Evolutionary conservation across 495 filamentous ascomycete genomes (phyloP).

Genomic region (Podospora pseudopauciseta): DNA sequence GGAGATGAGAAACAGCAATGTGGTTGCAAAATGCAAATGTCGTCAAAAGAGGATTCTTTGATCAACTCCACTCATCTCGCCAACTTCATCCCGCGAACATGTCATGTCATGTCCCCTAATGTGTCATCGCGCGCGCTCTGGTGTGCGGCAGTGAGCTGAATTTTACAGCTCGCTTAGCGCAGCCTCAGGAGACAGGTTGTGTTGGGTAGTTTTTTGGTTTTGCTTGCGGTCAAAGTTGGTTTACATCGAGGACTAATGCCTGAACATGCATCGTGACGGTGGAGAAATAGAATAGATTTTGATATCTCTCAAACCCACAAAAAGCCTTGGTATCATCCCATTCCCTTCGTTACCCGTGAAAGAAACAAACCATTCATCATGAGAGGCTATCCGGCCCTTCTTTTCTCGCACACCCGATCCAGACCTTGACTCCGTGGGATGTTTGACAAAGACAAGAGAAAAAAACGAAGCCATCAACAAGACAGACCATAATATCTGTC

Average conservation of each 20-base stretch:
- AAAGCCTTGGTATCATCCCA: conserved; percentile 12
- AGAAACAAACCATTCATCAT: conserved; percentile 2
- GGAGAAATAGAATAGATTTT: not conserved
- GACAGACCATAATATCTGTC: not conserved
- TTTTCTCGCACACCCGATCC: not conserved
- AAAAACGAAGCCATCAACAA: not conserved
- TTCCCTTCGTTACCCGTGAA: not conserved
- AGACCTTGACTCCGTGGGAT: not conserved
- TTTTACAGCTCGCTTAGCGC: not conserved
- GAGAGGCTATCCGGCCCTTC: not conserved
- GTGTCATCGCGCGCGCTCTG: not conserved
- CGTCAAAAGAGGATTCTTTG: not conserved
- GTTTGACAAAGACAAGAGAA: not conserved
- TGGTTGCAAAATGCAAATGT: not conserved
- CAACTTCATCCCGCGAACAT: not conserved
- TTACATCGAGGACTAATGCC: not conserved
- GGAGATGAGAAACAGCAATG: not conserved
- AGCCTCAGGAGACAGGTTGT: not conserved
- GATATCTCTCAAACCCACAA: not conserved
- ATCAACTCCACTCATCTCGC: not conserved
- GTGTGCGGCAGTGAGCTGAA: not conserved
- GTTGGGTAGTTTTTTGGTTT: not conserved
- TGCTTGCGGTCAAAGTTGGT: not conserved
- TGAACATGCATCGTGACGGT: not conserved
- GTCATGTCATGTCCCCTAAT: not conserved